Percentiles rank a stretch among this genome's conserved stretches.
Conservation (phyloP, 768 basidiomycete genomes). For the Floccularia luteovirens region DNA sequence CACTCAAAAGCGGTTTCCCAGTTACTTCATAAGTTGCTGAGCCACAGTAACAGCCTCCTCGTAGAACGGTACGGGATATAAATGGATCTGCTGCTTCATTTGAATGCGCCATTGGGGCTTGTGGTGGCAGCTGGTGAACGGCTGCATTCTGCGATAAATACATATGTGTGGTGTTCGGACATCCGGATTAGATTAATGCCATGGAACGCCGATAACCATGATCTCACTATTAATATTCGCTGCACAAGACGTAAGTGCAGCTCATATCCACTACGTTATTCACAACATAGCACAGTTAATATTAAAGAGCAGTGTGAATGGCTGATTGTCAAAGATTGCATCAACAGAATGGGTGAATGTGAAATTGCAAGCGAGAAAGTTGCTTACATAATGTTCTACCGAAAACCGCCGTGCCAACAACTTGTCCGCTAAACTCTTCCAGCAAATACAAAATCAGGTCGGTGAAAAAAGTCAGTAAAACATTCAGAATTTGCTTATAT, state of each 20-base stretch:
- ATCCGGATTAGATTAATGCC: too few species aligned
- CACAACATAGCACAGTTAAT: too few species aligned
- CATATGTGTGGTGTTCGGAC: too few species aligned
- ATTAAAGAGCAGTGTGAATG: too few species aligned
- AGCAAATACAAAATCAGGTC: slow-evolving; percentile 27
- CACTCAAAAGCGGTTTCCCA: slow-evolving; percentile 43
- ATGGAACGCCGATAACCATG: too few species aligned
- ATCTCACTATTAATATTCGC: too few species aligned
- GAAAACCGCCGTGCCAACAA: slow-evolving; percentile 33
- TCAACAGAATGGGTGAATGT: slow-evolving; percentile 1
- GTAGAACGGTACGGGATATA: slow-evolving; percentile 15
- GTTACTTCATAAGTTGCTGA: slow-evolving; percentile 36
- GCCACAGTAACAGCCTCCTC: slow-evolving; percentile 58
- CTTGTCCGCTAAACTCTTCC: slow-evolving; percentile 18
- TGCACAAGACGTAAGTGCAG: too few species aligned
- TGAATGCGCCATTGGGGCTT: too few species aligned
- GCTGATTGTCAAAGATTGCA: slow-evolving; percentile 1
- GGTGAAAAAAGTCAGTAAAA: slow-evolving; percentile 3
- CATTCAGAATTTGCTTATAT: neutral
- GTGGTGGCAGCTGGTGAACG: too few species aligned
- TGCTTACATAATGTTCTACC: slow-evolving; percentile 32
- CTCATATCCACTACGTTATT: too few species aligned
- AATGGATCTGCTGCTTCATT: too few species aligned
- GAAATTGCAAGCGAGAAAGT: neutral
- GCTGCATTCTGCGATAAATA: too few species aligned